A percentile compares a stretch with the other conserved stretches of the same genome.
Evolutionary conservation across 805 yeast species (phyloP).

Genomic region (Myxozyma monticola): DNA sequence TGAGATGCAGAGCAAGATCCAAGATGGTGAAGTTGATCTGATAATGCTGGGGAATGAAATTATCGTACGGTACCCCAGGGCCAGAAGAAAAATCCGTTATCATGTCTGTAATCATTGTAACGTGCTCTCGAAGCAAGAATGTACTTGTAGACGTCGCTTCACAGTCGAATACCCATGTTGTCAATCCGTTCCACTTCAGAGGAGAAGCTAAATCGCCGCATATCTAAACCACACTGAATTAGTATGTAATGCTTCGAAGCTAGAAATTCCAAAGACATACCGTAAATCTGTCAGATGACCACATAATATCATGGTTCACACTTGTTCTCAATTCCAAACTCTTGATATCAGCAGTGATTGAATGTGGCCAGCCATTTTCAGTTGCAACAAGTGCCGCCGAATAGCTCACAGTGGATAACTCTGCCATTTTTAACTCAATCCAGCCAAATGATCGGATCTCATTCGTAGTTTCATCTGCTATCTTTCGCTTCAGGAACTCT

Average conservation of each 20-base stretch:
- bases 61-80: conserved; percentile 61
- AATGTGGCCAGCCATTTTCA: conserved; percentile 56
- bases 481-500: conserved; percentile 39
- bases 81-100: conserved; percentile 76
- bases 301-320: conserved; percentile 81
- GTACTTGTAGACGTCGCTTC: conserved; percentile 54
- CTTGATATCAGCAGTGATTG: conserved; percentile 47
- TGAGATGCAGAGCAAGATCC: conserved; percentile 63
- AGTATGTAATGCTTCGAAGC: not conserved
- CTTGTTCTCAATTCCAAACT: conserved; percentile 72
- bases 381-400: conserved; percentile 56
- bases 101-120: conserved; percentile 68
- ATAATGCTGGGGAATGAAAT: conserved; percentile 72
- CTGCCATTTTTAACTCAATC: conserved; percentile 69
- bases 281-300: conserved; percentile 51
- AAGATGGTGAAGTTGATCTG: conserved; percentile 57
- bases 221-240: conserved; percentile 46
- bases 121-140: conserved; percentile 79
- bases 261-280: not conserved
- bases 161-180: conserved; percentile 64
- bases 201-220: conserved; percentile 68
- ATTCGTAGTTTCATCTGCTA: conserved; percentile 39
- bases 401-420: conserved; percentile 51
- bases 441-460: conserved; percentile 78
- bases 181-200: conserved; percentile 76